Evolutionary conservation across 2,329 filamentous ascomycete genomes (phyloP).

Genomic region (Fusarium fracticaudum): DNA sequence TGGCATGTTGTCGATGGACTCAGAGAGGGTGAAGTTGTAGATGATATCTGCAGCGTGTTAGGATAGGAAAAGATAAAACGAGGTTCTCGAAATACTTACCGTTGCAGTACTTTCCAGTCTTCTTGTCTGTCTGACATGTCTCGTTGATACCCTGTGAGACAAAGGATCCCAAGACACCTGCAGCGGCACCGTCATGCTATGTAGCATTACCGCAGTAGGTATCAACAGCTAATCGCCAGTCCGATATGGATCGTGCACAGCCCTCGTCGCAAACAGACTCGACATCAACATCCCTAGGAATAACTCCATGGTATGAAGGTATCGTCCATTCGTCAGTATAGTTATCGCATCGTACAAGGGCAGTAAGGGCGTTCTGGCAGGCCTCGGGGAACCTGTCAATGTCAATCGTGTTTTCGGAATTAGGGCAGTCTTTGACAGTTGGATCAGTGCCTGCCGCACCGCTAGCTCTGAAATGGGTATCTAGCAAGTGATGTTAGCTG

Average conservation of each 20-base stretch:
- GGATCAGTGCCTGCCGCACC: constrained; percentile 37
- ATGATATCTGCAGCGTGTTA: neutral
- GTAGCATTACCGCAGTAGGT: neutral
- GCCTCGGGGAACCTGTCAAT: neutral
- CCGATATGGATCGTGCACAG: neutral
- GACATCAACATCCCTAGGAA: neutral
- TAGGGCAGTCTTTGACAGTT: constrained; percentile 33
- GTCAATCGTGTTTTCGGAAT: neutral
- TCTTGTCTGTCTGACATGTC: constrained; percentile 7
- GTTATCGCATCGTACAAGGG: constrained; percentile 5
- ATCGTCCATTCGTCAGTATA: neutral
- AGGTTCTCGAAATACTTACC: neutral
- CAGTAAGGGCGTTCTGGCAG: constrained; percentile 10
- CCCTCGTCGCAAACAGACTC: neutral
- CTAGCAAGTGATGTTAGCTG: neutral
- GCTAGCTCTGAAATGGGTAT: constrained; percentile 61
- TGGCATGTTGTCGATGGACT: constrained; percentile 2
- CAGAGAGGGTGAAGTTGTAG: neutral
- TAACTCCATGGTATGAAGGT: neutral
- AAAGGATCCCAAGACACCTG: neutral
- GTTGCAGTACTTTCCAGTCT: constrained; percentile 21
- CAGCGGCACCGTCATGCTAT: neutral
- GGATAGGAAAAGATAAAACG: neutral
- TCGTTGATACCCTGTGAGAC: constrained; percentile 18
- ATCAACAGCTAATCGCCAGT: neutral